A percentile compares a stretch with the other conserved stretches of the same genome.
phyloP scores from a whole-genome alignment of 2,329 filamentous ascomycete species.

The Pyrenochaeta sp. region DNA sequence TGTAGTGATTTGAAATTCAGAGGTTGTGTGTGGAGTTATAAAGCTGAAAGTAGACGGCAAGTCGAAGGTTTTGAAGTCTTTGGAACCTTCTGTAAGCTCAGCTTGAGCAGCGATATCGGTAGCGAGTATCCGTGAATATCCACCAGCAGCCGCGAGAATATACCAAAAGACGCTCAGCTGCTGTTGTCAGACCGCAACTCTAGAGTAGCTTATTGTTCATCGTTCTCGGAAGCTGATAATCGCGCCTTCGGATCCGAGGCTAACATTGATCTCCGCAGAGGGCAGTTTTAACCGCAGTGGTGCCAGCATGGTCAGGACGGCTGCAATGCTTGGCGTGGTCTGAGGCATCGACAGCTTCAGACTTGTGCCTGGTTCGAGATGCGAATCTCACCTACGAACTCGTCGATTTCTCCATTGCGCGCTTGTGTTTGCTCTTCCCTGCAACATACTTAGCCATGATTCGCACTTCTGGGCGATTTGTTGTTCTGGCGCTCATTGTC shows the following conservation, averaged over 20 bases:
- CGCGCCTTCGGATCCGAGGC: constrained; percentile 7
- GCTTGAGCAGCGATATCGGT: constrained; percentile 43
- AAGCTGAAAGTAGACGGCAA: constrained; percentile 11
- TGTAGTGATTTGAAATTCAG: constrained; percentile 2
- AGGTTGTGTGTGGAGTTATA: constrained; percentile 9
- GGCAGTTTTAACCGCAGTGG: constrained; percentile 14
- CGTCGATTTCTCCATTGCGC: neutral
- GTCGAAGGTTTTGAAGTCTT: constrained; percentile 18
- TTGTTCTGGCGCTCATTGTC: constrained; percentile 59
- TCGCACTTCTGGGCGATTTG: constrained; percentile 44
- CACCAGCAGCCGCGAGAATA: constrained; percentile 31
- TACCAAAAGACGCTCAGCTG: constrained; percentile 25
- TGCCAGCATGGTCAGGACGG: constrained; percentile 9
- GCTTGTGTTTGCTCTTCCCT: constrained; percentile 1
- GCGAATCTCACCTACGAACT: constrained; percentile 6
- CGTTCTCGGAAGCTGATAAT: constrained; percentile 5
- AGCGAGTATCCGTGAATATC: constrained; percentile 31
- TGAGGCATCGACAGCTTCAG: constrained; percentile 16
- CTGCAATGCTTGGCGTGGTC: constrained; percentile 19
- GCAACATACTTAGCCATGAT: constrained; percentile 31
- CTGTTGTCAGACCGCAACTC: constrained; percentile 7
- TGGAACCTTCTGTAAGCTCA: constrained; percentile 26
- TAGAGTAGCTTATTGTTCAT: constrained; percentile 1
- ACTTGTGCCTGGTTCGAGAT: constrained; percentile 4
- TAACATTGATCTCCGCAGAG: constrained; percentile 3